These are phyloP conservation scores for Fusarium pseudonygamai DNA, from an alignment of 2,329 filamentous ascomycete genomes.

Conservation along the genomic window DNA sequence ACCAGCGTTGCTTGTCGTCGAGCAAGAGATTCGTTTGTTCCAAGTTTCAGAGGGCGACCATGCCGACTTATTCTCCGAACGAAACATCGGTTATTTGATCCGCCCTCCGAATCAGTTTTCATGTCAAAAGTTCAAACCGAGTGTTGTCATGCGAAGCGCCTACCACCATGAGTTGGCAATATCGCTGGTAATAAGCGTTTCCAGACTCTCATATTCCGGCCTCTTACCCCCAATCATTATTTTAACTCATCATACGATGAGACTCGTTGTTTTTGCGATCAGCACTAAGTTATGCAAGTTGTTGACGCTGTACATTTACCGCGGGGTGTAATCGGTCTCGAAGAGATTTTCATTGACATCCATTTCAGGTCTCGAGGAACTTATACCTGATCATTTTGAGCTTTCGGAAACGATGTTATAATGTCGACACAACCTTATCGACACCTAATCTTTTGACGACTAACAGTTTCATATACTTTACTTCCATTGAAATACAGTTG, in stretches of 20 bases:
- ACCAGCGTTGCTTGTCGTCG: conserved; percentile 8
- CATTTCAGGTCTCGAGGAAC: not conserved
- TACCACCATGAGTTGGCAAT: not conserved
- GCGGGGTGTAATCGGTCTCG: not conserved
- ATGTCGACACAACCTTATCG: not conserved
- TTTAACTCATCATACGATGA: not conserved
- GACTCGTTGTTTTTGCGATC: not conserved
- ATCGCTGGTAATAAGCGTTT: not conserved
- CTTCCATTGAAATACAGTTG: not conserved
- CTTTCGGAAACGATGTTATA: not conserved
- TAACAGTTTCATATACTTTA: not conserved
- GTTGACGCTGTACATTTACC: not conserved
- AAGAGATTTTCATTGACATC: not conserved
- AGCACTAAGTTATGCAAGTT: not conserved
- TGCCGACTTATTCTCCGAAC: conserved; percentile 28
- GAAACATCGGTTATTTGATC: conserved; percentile 26
- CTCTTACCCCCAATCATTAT: not conserved
- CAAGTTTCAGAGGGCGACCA: not conserved
- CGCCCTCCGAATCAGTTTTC: not conserved
- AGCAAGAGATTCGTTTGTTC: conserved; percentile 5
- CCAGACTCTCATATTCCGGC: not conserved
- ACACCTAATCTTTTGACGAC: not conserved
- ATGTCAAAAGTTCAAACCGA: not conserved
- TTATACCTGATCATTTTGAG: not conserved
- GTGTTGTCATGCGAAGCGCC: conserved; percentile 10